Base-by-base conservation (phyloP, 2,329 filamentous ascomycete genomes). In the Neofusicoccum umdonicola region DNA sequence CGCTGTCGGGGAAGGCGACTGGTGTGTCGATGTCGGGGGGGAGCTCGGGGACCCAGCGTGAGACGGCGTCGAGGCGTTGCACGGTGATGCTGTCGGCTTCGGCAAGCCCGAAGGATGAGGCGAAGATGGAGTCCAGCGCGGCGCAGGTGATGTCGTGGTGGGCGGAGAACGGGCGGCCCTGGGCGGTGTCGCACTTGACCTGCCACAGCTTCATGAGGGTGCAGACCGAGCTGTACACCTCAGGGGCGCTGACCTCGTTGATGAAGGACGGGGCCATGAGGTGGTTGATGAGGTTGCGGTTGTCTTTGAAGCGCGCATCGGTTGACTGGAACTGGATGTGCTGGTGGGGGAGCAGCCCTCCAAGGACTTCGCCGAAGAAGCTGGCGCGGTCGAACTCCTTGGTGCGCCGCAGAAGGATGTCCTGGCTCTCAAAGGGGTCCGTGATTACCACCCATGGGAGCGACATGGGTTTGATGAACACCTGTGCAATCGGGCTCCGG, bases 361-460 rank as follows among this genome's bases (percentile, higher is more conserved):
- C 69, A 22, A 79, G 71, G 3, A 77, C 66, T 62, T 66, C 66
- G 62, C 37, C 66, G 37, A 78, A 75, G 67, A 75, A 73, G 57
- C 68, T 68, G 50, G 74, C 76, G 11, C 79, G 76, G 68, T 83
- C 81, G 54, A 83, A 83, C 47, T 83, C 81, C 52, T 77, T 78
- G 34, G 68, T 68, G 13, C 80, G 77, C 1, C 80, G 76, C 4
- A 79, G 70, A 31, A 83, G 74, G 48, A 84, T 75, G 67, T 83
- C 81, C 67, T 82, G 78, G 15, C 72, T 70, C 69, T 82, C 81
- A 3, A 72, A 71, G 9, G 74, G 78, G 64, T 82, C 81, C 19
- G 76, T 72, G 3, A 85, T 66, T 3, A 85, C 63, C 0, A 85
- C 72, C 69, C 75, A 77, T 2, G 82, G 83, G 34, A 72, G 73